Percentiles rank a stretch among this genome's conserved stretches.
These are phyloP conservation scores for Medicago lupulina DNA, from an alignment of 306 rosid species.

Conservation along the genomic window DNA sequence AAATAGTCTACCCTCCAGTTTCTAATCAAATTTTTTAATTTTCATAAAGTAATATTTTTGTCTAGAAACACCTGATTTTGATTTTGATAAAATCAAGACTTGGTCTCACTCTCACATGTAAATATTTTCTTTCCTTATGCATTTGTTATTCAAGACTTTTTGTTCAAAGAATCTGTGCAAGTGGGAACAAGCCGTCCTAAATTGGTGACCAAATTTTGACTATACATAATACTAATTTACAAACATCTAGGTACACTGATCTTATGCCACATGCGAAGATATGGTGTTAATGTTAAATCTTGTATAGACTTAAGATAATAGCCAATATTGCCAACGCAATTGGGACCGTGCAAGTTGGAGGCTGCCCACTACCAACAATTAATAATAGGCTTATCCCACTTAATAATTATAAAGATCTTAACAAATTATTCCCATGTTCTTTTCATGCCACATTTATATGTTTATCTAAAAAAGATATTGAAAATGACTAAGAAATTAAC, in stretches of 20 bases:
- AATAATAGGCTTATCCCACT: conserved; percentile 31
- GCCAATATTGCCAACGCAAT: conserved; percentile 27
- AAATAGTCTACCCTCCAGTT: background rate
- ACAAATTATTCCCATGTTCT: conserved; percentile 28
- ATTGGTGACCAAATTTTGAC: conserved; percentile 37
- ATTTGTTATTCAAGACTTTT: conserved; percentile 1
- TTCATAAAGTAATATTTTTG: background rate
- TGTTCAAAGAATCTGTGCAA: conserved; percentile 41
- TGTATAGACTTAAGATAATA: conserved; percentile 1
- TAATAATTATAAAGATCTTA: conserved; percentile 1
- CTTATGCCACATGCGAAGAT: conserved; percentile 43
- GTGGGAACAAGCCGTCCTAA: conserved; percentile 43
- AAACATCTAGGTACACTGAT: conserved; percentile 37
- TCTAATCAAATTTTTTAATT: background rate
- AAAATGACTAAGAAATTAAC: conserved; percentile 28
- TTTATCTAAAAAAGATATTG: background rate
- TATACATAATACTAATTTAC: conserved; percentile 16
- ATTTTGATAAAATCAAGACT: conserved; percentile 36
- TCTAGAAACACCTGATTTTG: conserved; percentile 34
- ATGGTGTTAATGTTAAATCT: background rate
- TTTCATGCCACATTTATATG: conserved; percentile 3
- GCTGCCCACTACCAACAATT: conserved; percentile 34
- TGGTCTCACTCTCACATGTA: conserved; percentile 6
- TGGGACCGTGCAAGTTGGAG: conserved; percentile 37
- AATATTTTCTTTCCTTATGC: background rate